Conservation (phyloP, 331 rosid genomes). For the Spiraea crenata region DNA sequence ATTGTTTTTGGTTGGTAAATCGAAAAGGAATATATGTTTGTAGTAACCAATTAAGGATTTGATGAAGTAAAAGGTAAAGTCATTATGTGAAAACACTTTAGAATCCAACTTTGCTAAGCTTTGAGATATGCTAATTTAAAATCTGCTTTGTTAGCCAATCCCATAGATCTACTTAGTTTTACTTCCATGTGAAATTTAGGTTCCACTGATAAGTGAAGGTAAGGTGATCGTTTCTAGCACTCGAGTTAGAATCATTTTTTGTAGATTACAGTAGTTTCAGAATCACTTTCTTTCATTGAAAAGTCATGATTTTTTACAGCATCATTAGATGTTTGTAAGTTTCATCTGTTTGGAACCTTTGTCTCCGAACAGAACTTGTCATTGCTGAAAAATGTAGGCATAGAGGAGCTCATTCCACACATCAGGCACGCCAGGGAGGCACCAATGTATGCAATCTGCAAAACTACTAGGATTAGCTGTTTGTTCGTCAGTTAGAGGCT, state of each 20-base stretch:
- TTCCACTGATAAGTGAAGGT: too few species aligned
- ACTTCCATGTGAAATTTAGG: neutral
- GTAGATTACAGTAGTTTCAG: too few species aligned
- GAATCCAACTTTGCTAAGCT: neutral
- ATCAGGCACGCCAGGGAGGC: slow-evolving; percentile 88
- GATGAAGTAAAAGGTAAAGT: neutral
- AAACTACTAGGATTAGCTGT: slow-evolving; percentile 54
- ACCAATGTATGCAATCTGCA: slow-evolving; percentile 90
- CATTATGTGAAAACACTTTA: too few species aligned
- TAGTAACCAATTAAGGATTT: too few species aligned
- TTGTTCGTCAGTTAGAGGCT: slow-evolving; percentile 46
- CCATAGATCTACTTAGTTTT: neutral
- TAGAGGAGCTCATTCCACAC: slow-evolving; percentile 86
- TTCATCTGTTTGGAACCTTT: neutral
- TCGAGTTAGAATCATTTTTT: too few species aligned
- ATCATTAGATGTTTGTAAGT: too few species aligned
- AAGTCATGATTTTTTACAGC: neutral
- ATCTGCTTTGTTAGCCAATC: neutral
- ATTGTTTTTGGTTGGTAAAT: too few species aligned
- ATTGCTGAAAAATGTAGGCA: slow-evolving; percentile 50
- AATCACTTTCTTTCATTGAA: too few species aligned
- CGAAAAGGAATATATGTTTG: too few species aligned
- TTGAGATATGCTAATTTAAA: neutral
- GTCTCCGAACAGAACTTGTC: slow-evolving; percentile 15
- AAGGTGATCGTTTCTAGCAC: too few species aligned